Evolutionary conservation across 106 monocot species (phyloP), one percentile per base, ranked within the genome.

Genomic region (Triglochin maritima): DNA sequence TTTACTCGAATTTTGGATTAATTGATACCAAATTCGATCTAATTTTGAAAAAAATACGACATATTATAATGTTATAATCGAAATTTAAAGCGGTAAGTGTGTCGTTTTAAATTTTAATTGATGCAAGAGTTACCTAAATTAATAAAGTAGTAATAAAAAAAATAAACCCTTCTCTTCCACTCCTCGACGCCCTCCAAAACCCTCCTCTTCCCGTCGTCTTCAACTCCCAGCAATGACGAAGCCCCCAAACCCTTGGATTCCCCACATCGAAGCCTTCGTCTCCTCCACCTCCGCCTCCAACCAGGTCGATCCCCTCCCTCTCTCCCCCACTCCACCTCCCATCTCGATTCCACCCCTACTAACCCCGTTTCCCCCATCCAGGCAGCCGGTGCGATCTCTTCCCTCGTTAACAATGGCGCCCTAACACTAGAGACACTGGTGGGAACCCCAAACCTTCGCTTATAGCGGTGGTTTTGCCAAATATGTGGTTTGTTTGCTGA

Each of bases 261-360:
- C 68, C 48, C 86, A 89, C 67, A 68, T 94, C 59, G 94, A 94
- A 72, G 73, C 86, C 49, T 94, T 82, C 78, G 79, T 89, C 50
- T 82, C 62, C 54, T 55, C 84, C 16, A n/a, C 71, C 13, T 50
- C 85, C 14, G 5, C 64, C 15, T 71, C 64, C 44, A 59, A 81
- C 58, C 79, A 84, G 66, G 94, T 84, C 4, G n/a, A 12, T 46
- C 15, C 47, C 71, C 51, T 58, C 12, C 45, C 16, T 50, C 11
- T 56, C 8, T 62, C 59, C 4, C n/a, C 46, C 51, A 68, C 4
- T 55, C 7, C 50, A 13, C 5, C 11, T 3, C 29, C 29, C 29
- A 29, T 29, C 29, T 29, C 29, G 29, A 29, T 29, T 29, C 29
- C 29, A 29, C 29, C 29, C 29, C 29, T 29, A 29, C 29, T 29